Conservation (phyloP, 2,329 filamentous ascomycete species). For the Leptosphaerulina australis region DNA sequence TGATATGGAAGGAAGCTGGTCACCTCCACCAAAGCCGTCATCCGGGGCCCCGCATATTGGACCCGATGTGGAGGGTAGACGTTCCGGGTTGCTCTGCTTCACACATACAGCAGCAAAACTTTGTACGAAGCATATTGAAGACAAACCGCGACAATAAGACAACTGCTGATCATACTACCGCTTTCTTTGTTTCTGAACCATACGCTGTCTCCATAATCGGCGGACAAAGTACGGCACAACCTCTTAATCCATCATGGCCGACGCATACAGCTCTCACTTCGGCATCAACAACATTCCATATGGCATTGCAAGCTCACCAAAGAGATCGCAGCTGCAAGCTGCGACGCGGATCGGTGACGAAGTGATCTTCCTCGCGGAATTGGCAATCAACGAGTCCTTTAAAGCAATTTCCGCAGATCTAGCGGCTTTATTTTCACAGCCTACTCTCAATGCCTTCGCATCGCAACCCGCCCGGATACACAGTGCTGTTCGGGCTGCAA, state of each 20-base stretch:
- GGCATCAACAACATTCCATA: conserved; percentile 42
- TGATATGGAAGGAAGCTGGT: conserved; percentile 1
- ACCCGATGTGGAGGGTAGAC: conserved; percentile 18
- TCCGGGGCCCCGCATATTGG: conserved; percentile 1
- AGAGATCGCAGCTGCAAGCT: conserved; percentile 46
- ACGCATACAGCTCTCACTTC: conserved; percentile 37
- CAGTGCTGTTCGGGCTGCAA: conserved; percentile 48
- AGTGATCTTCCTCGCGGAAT: conserved; percentile 59
- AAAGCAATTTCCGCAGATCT: conserved; percentile 26
- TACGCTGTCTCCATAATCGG: no score
- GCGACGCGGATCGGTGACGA: conserved; percentile 59
- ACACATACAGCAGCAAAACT: neutral
- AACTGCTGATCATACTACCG: no score
- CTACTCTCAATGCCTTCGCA: conserved; percentile 58
- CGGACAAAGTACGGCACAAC: no score
- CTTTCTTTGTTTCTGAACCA: no score
- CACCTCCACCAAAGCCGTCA: neutral
- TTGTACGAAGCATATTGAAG: no score
- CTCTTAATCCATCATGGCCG: conserved; percentile 22
- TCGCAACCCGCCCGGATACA: conserved; percentile 51
- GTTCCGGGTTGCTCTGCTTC: neutral
- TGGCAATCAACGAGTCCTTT: conserved; percentile 46
- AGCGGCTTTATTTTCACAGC: conserved; percentile 38
- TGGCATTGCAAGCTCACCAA: conserved; percentile 36
- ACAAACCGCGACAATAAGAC: no score